These are phyloP conservation scores for Boletus subcaerulescens DNA, from an alignment of 768 basidiomycete genomes.

Conservation along the genomic window DNA sequence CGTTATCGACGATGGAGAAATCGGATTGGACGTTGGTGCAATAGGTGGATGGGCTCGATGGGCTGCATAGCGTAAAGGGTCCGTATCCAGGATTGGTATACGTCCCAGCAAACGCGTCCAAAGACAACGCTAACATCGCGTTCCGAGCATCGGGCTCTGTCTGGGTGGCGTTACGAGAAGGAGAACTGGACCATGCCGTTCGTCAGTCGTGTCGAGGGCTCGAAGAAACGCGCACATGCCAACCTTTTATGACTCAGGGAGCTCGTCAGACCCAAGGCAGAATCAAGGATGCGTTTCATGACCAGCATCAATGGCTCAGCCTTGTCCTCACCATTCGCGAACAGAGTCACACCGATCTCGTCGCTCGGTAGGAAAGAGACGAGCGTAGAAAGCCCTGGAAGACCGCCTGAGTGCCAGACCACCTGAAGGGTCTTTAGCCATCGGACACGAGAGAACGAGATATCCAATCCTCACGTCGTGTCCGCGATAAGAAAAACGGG, in stretches of 20 bases:
- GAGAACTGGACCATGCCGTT: neutral
- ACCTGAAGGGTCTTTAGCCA: slow-evolving; percentile 23
- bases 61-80: slow-evolving; percentile 35
- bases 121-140: neutral
- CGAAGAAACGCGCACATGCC: neutral
- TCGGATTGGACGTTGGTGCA: slow-evolving; percentile 26
- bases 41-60: slow-evolving; percentile 18
- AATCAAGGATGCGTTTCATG: slow-evolving; percentile 23
- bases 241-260: slow-evolving; percentile 3
- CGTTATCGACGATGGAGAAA: slow-evolving; percentile 28
- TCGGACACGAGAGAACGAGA: neutral
- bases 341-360: slow-evolving; percentile 34
- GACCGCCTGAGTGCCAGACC: slow-evolving; percentile 32
- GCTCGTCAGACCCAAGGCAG: slow-evolving; percentile 12
- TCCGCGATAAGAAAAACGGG: slow-evolving; percentile 35
- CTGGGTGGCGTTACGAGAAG: neutral
- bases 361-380: slow-evolving; percentile 36
- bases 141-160: neutral
- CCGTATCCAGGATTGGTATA: slow-evolving; percentile 40
- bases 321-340: slow-evolving; percentile 30
- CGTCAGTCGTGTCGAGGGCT: neutral
- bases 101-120: slow-evolving; percentile 35
- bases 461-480: slow-evolving; percentile 34
- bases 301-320: slow-evolving; percentile 8
- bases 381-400: slow-evolving; percentile 34